Evolutionary conservation across 805 yeast genomes (phyloP).

Genomic region (Teunomyces gatunensis): DNA sequence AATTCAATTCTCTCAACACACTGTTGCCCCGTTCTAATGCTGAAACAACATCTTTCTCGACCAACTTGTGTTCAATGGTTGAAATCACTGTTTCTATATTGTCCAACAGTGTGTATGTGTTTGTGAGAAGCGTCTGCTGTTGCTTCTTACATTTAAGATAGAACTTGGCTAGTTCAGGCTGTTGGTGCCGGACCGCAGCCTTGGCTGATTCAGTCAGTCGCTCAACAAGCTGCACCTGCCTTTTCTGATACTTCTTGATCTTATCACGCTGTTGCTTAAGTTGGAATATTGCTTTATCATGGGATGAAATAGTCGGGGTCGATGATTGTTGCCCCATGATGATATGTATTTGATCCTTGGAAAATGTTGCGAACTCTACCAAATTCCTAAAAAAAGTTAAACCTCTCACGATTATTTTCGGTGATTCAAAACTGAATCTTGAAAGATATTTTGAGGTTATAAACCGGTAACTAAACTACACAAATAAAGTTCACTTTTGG

Average conservation of each 20-base stretch:
- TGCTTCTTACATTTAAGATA: constrained; percentile 76
- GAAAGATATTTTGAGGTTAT: neutral
- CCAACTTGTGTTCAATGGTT: constrained; percentile 82
- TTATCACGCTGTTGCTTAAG: constrained; percentile 87
- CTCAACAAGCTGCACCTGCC: constrained; percentile 54
- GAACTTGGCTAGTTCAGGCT: constrained; percentile 61
- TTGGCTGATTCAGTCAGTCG: constrained; percentile 63
- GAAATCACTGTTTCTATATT: constrained; percentile 76
- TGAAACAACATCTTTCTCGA: constrained; percentile 79
- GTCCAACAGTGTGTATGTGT: constrained; percentile 74
- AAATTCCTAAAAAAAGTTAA: neutral
- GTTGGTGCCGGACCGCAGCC: constrained; percentile 49
- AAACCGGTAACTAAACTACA: too few species aligned
- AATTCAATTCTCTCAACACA: constrained; percentile 71
- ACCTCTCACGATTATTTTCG: neutral
- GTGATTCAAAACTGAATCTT: neutral
- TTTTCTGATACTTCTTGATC: constrained; percentile 66
- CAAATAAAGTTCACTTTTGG: too few species aligned
- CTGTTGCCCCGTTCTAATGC: constrained; percentile 81
- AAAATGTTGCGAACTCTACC: neutral
- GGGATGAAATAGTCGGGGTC: constrained; percentile 67
- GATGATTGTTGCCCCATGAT: constrained; percentile 44
- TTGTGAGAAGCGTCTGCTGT: constrained; percentile 68
- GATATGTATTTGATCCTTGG: neutral
- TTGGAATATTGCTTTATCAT: constrained; percentile 84